phyloP scores from a whole-genome alignment of 2,329 filamentous ascomycete genomes.

The Pezicula radicicola region DNA sequence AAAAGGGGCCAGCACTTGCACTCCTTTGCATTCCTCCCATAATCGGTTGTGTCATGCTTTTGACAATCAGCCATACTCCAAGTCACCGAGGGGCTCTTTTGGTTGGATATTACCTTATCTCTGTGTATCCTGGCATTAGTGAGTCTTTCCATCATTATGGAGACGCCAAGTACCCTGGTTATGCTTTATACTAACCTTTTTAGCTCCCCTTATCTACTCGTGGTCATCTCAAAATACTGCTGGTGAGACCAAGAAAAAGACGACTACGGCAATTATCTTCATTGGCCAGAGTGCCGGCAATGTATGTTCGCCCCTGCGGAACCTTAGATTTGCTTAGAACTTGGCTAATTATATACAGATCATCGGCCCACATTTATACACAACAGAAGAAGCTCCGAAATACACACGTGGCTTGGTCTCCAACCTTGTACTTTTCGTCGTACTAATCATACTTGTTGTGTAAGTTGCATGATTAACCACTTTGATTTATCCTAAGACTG shows the following conservation, averaged over 20 bases:
- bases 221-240: conserved; percentile 63
- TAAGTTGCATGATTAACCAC: conserved; percentile 21
- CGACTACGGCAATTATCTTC: conserved; percentile 61
- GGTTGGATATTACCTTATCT: conserved; percentile 47
- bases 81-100: conserved; percentile 47
- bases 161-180: background rate
- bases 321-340: background rate
- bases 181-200: conserved; percentile 18
- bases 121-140: conserved; percentile 56
- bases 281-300: conserved; percentile 65
- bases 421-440: conserved; percentile 59
- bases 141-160: conserved; percentile 14
- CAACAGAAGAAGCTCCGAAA: conserved; percentile 53
- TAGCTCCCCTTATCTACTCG: conserved; percentile 56
- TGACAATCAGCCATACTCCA: conserved; percentile 43
- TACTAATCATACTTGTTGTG: conserved; percentile 51
- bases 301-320: conserved; percentile 17
- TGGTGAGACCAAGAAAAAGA: conserved; percentile 68
- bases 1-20: conserved; percentile 52
- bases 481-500: background rate
- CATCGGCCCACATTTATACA: conserved; percentile 63
- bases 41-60: conserved; percentile 50
- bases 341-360: conserved; percentile 33
- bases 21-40: conserved; percentile 55
- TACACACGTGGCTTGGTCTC: conserved; percentile 56